These are phyloP conservation scores for Aegilops umbellulata DNA, from an alignment of 176 grass and related monocot genomes.

Conservation along the genomic window DNA sequence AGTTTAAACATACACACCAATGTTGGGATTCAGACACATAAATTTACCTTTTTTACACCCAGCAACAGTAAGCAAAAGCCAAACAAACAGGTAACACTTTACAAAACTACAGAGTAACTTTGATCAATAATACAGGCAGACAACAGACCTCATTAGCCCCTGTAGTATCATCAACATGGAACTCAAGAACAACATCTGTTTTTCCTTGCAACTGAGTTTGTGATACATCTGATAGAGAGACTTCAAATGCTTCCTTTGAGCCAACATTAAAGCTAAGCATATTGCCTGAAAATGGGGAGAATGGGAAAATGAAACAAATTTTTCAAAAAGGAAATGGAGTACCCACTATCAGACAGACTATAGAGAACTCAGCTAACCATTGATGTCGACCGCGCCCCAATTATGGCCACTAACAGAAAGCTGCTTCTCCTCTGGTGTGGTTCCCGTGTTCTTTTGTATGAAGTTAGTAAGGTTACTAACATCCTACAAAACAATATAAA, in stretches of 20 bases:
- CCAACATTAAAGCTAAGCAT: constrained; percentile 86
- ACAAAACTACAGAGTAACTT: constrained; percentile 6
- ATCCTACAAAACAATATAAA: constrained; percentile 54
- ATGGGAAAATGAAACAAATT: background rate
- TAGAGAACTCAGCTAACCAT: constrained; percentile 47
- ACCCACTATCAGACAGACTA: constrained; percentile 18
- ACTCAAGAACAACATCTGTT: constrained; percentile 90
- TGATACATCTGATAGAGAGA: constrained; percentile 92
- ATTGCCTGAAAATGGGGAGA: constrained; percentile 60
- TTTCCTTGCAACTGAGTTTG: constrained; percentile 93
- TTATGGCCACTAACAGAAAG: constrained; percentile 87
- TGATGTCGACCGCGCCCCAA: constrained; percentile 80
- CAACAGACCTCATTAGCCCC: constrained; percentile 72
- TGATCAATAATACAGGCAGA: constrained; percentile 12
- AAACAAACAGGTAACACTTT: constrained; percentile 9
- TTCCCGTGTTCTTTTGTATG: constrained; percentile 79
- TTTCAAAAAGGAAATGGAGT: background rate
- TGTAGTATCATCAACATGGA: constrained; percentile 98
- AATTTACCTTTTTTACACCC: background rate
- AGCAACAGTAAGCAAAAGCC: background rate
- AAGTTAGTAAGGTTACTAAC: constrained; percentile 70
- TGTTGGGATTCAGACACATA: constrained; percentile 2
- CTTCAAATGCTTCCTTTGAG: constrained; percentile 85
- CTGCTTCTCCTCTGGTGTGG: constrained; percentile 75
- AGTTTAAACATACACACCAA: background rate